phyloP scores from a whole-genome alignment of 352 stramenopile species.

The Globisporangium alternatum region DNA sequence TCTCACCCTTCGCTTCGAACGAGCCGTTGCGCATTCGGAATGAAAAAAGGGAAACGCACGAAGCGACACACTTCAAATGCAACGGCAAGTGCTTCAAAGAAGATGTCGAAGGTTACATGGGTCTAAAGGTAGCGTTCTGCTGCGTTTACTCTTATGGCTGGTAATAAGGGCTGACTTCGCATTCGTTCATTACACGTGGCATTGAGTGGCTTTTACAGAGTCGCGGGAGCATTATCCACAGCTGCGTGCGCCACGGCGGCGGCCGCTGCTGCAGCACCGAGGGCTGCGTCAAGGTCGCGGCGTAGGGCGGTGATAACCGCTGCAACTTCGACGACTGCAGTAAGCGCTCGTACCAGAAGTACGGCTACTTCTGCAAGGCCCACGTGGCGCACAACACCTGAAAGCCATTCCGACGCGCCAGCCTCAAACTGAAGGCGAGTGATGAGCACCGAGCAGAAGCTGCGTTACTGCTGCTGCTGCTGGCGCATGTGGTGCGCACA shows the following conservation, averaged over 20 bases:
- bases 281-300: slow-evolving; percentile 39
- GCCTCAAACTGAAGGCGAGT: too few species aligned
- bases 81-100: background rate
- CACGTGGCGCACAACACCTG: slow-evolving; percentile 28
- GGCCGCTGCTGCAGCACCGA: slow-evolving; percentile 35
- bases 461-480: too few species aligned
- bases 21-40: slow-evolving; percentile 1
- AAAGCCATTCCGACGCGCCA: too few species aligned
- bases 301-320: slow-evolving; percentile 33
- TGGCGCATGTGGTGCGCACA: too few species aligned
- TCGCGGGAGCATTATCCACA: background rate
- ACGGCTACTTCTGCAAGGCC: slow-evolving; percentile 46
- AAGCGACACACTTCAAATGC: background rate
- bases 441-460: too few species aligned
- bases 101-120: too few species aligned
- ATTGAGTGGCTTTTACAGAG: too few species aligned
- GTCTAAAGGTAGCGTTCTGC: too few species aligned
- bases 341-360: slow-evolving; percentile 46
- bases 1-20: background rate
- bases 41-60: background rate
- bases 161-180: too few species aligned
- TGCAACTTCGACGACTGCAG: slow-evolving; percentile 43
- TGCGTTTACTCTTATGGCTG: too few species aligned
- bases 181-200: too few species aligned
- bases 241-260: slow-evolving; percentile 37